Evolutionary conservation across 306 rosid genomes (phyloP).

Genomic region (Erythrophleum fordii): DNA sequence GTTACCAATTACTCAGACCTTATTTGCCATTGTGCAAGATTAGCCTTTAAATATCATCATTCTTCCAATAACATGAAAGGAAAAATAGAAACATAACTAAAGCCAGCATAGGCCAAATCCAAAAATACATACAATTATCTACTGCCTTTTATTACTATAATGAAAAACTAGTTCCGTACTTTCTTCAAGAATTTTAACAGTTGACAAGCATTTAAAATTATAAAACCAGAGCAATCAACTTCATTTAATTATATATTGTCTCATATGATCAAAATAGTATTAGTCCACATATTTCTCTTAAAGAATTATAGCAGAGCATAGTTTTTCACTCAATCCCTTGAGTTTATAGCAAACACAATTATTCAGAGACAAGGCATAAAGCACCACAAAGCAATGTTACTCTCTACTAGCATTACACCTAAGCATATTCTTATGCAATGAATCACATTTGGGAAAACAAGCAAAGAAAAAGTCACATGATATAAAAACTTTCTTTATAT

Average conservation of each 20-base stretch:
- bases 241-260: background rate
- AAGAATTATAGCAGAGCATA: background rate
- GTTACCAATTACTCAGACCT: background rate
- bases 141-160: background rate
- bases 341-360: conserved; percentile 11
- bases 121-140: background rate
- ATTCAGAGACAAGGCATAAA: background rate
- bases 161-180: background rate
- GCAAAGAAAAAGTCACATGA: conserved; percentile 23
- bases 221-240: background rate
- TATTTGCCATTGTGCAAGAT: background rate
- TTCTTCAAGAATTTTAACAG: background rate
- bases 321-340: background rate
- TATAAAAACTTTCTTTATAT: conserved; percentile 20
- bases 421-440: conserved; percentile 17
- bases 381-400: conserved; percentile 19
- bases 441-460: conserved; percentile 9
- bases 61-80: background rate
- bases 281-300: background rate
- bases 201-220: background rate
- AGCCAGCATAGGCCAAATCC: background rate
- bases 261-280: background rate
- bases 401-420: background rate
- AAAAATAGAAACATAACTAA: background rate
- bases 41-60: background rate